Evolutionary conservation across 2,329 filamentous ascomycete genomes (phyloP), one percentile per base, ranked within the genome.

Genomic region (Penicillium polonicum): DNA sequence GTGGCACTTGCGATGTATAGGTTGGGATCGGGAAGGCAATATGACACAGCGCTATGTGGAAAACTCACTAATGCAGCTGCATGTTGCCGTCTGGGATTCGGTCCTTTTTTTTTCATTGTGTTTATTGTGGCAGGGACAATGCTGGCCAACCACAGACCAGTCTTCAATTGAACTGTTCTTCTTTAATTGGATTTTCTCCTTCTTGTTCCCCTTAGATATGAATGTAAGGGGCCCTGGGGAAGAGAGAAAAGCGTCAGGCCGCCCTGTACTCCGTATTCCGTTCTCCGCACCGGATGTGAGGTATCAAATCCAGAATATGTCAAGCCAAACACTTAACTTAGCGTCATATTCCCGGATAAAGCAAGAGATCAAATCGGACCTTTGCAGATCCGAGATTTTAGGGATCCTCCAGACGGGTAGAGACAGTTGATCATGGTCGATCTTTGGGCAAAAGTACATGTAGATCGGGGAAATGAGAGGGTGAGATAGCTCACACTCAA

Each of bases 371-470:
- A 27, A 21, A 49, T 49, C 21, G 17, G 44, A 42, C 9, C 21
- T 35, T 10, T 29, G 31, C 50, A 36, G 29, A 51, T 43, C 38
- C 5, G 7, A 50, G 0, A 12, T 36, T 51, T 50, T 55, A 54
- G 36, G 53, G 59, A 65, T 65, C 50, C 49, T 55, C 55, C 17
- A 56, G 39, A 41, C 60, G 62, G 60, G 57, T 63, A 60, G 21
- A 53, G 38, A 35, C 36, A 59, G 60, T 38, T 41, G 45, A 49
- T 58, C 51, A 39, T 48, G 17, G 42, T 5, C 17, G 52, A 49
- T 49, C 46, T 19, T 23, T 7, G n/a, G 13, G 0, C 5, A 21
- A 45, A 45, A 52, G 39, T 45, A 36, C 50, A 8, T 49, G 39
- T 52, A 39, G 33, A 48, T 27, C 10, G 52, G 17, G 27, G 19